Percentiles rank a stretch among this genome's conserved stretches.
Conservation (phyloP, 2,329 filamentous ascomycete genomes). For the Aspergillus sojae region DNA sequence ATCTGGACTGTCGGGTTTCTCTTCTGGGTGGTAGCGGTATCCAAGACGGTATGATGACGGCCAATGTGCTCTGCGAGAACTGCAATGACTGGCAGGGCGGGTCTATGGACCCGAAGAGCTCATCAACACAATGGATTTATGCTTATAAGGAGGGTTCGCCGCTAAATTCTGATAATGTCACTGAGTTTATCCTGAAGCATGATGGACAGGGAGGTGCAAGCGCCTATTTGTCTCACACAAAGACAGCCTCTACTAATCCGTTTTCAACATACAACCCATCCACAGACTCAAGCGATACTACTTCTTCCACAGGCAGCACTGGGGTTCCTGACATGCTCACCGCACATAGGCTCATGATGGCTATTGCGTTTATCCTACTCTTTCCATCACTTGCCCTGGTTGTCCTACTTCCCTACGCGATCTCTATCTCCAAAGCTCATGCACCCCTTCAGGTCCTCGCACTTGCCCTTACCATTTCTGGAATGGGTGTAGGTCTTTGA, state of each 20-base stretch:
- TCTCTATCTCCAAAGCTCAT: conserved; percentile 15
- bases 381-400: conserved; percentile 26
- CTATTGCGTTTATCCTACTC: conserved; percentile 24
- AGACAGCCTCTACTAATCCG: conserved; percentile 21
- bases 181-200: conserved; percentile 23
- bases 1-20: conserved; percentile 48
- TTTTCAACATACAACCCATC: conserved; percentile 20
- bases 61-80: conserved; percentile 54
- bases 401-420: conserved; percentile 16
- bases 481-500: conserved; percentile 54
- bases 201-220: conserved; percentile 22
- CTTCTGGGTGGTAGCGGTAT: conserved; percentile 64
- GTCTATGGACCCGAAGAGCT: conserved; percentile 18
- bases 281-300: not conserved
- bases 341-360: conserved; percentile 27
- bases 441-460: conserved; percentile 47
- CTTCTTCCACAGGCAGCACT: not conserved
- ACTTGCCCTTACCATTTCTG: conserved; percentile 51
- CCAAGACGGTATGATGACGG: conserved; percentile 55
- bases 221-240: conserved; percentile 27
- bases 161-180: conserved; percentile 23
- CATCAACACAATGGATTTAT: conserved; percentile 31
- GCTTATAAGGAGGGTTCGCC: conserved; percentile 26
- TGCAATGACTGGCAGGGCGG: conserved; percentile 29
- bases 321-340: conserved; percentile 1